Conservation (phyloP, 2,329 filamentous ascomycete species). For the Fusarium goolgardi region DNA sequence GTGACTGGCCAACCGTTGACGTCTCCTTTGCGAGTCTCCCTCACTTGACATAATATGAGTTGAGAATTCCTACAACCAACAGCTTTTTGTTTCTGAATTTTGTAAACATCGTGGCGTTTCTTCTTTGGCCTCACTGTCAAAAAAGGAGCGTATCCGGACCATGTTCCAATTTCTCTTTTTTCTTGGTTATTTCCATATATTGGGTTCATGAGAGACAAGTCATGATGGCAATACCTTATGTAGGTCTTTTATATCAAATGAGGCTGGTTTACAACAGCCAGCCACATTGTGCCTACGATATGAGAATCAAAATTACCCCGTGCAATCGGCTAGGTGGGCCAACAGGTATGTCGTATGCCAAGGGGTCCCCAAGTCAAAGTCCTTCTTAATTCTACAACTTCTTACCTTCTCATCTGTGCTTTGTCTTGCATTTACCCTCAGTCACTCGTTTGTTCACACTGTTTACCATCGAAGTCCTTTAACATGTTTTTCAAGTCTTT, state of each 20-base stretch:
- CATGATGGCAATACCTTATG: background rate
- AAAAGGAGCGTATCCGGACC: too few species aligned
- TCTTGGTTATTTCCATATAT: background rate
- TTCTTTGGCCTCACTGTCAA: background rate
- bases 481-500: slow-evolving; percentile 13
- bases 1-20: background rate
- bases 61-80: background rate
- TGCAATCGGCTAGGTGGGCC: background rate
- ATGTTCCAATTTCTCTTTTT: background rate
- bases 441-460: slow-evolving; percentile 9
- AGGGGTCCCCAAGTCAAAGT: background rate
- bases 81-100: background rate
- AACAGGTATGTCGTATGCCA: background rate
- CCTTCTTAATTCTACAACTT: background rate
- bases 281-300: slow-evolving; percentile 5
- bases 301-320: background rate
- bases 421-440: background rate
- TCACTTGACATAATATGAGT: background rate
- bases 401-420: too few species aligned
- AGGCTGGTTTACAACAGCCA: background rate
- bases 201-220: background rate
- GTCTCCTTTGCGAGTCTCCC: background rate
- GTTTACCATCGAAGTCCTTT: background rate
- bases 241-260: background rate
- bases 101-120: background rate